Conservation (phyloP, 805 yeast species). For the Scheffersomyces ergatensis region DNA sequence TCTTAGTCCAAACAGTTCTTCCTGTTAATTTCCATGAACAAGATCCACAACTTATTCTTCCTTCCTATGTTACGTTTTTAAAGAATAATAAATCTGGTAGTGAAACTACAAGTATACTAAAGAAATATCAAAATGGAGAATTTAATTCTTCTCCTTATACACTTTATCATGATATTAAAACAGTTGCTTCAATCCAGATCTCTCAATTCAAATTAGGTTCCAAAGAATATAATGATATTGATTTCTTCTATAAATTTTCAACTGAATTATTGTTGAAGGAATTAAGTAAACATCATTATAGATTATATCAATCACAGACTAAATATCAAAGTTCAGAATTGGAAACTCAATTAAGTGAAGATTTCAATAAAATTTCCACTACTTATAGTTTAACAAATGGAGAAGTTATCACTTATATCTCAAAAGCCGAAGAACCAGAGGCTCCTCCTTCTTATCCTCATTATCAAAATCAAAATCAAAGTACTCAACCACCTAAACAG, state of each 20-base stretch:
- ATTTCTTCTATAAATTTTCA: constrained; percentile 59
- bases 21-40: constrained; percentile 49
- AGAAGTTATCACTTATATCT: constrained; percentile 50
- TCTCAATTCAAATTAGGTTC: constrained; percentile 49
- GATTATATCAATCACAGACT: not conserved
- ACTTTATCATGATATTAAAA: constrained; percentile 65
- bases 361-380: constrained; percentile 58
- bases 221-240: constrained; percentile 49
- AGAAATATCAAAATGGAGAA: constrained; percentile 31
- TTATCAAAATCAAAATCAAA: constrained; percentile 32
- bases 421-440: constrained; percentile 30
- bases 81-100: constrained; percentile 22
- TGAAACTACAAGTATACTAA: constrained; percentile 38
- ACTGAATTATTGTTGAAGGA: constrained; percentile 66
- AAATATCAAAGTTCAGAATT: constrained; percentile 18
- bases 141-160: constrained; percentile 51
- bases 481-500: constrained; percentile 34
- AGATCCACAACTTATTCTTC: constrained; percentile 41
- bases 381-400: constrained; percentile 50
- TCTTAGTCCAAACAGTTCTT: constrained; percentile 19
- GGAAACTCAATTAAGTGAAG: constrained; percentile 48
- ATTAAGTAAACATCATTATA: constrained; percentile 19
- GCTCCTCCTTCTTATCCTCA: constrained; percentile 9
- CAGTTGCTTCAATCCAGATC: constrained; percentile 51
- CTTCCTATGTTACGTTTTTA: constrained; percentile 38